Evolutionary conservation across 2,329 filamentous ascomycete species (phyloP).

Genomic region (Hypoxylon sp.): DNA sequence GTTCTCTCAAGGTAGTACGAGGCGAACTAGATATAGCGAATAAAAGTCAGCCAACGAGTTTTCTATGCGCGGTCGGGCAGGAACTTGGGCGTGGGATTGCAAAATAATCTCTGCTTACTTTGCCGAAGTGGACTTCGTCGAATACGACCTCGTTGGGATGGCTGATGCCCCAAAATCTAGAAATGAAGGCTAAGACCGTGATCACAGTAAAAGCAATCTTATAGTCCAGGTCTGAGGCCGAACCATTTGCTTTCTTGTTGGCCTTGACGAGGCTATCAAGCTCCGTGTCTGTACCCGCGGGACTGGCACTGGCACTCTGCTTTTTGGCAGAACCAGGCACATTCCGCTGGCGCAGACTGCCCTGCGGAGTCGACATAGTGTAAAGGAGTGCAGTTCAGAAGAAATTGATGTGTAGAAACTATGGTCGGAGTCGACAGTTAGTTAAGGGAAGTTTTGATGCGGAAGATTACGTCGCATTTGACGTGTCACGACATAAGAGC

Average conservation of each 20-base stretch:
- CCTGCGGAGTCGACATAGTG: conserved; percentile 67
- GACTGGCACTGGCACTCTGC: conserved; percentile 61
- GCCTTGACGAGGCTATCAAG: conserved; percentile 66
- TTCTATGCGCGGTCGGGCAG: background rate
- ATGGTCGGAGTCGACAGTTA: conserved; percentile 25
- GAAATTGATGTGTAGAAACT: conserved; percentile 33
- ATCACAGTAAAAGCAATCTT: conserved; percentile 82
- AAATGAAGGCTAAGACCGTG: conserved; percentile 87
- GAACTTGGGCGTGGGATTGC: background rate
- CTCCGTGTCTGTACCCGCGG: conserved; percentile 61
- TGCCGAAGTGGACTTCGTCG: conserved; percentile 99
- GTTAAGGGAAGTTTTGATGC: conserved; percentile 17
- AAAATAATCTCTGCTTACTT: conserved; percentile 71
- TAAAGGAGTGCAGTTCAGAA: conserved; percentile 42
- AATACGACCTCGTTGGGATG: conserved; percentile 98
- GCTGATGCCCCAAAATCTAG: conserved; percentile 95
- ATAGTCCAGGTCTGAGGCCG: conserved; percentile 83
- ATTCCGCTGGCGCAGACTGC: conserved; percentile 73
- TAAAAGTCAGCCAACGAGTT: conserved; percentile 32
- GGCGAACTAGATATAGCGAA: conserved; percentile 68
- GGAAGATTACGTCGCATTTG: conserved; percentile 36
- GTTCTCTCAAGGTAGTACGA: conserved; percentile 93
- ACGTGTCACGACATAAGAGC: conserved; percentile 27
- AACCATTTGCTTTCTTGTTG: conserved; percentile 56
- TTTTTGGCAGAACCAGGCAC: conserved; percentile 65